These are phyloP conservation scores for Phytophthora vignae DNA, from an alignment of 352 stramenopile species.

Conservation along the genomic window DNA sequence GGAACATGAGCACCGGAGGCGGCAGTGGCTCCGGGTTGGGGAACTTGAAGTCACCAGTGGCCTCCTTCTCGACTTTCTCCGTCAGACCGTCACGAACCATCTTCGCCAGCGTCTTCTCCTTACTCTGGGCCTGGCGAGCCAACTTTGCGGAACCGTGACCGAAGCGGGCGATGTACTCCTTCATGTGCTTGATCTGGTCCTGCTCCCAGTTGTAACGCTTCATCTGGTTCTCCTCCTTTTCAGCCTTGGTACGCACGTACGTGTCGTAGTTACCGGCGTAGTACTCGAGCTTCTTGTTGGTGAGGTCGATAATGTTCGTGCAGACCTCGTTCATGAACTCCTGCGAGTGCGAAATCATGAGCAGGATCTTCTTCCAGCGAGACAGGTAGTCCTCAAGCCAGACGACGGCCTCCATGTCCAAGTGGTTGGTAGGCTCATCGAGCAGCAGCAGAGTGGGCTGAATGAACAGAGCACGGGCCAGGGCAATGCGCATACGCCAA, in stretches of 20 bases:
- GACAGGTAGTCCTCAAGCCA: slow-evolving; percentile 99
- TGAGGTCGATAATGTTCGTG: slow-evolving; percentile 98
- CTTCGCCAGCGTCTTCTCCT: slow-evolving; percentile 99
- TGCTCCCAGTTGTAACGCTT: slow-evolving; percentile 98
- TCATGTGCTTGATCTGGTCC: slow-evolving; percentile 98
- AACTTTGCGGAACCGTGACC: slow-evolving; percentile 98
- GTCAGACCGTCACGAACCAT: slow-evolving; percentile 97
- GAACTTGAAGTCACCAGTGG: slow-evolving; percentile 95
- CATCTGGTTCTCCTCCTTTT: slow-evolving; percentile 99
- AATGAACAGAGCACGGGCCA: slow-evolving; percentile 98
- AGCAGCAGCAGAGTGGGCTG: slow-evolving; percentile 94
- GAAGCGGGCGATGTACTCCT: slow-evolving; percentile 99
- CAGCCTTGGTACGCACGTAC: slow-evolving; percentile 96
- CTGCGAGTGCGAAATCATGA: slow-evolving; percentile 98
- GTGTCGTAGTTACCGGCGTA: slow-evolving; percentile 99
- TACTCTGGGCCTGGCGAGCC: slow-evolving; percentile 97
- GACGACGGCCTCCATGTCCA: slow-evolving; percentile 98
- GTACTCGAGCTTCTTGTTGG: slow-evolving; percentile 95
- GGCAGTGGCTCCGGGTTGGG: slow-evolving; percentile 95
- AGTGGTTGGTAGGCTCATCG: slow-evolving; percentile 96
- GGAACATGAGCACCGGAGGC: slow-evolving; percentile 97
- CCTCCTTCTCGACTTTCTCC: slow-evolving; percentile 93
- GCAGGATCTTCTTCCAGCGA: slow-evolving; percentile 97
- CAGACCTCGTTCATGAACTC: slow-evolving; percentile 99
- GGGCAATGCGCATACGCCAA: slow-evolving; percentile 97